phyloP scores from a whole-genome alignment of 2,329 filamentous ascomycete species.

The Aspergillus sp. region DNA sequence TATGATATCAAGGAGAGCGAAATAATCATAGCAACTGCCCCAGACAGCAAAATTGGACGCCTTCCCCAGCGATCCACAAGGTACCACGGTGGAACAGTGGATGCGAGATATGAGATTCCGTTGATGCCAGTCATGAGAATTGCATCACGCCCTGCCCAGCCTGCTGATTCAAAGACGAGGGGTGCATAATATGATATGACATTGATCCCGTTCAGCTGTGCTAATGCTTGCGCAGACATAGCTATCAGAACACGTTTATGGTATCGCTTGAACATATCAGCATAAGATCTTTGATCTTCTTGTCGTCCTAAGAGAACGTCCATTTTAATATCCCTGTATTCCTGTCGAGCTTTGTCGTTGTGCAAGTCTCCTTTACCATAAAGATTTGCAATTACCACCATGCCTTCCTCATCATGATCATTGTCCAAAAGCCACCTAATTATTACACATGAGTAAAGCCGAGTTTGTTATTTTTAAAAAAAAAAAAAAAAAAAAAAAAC shows the following conservation, averaged over 20 bases:
- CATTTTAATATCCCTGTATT: conserved; percentile 99
- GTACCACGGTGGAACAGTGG: conserved; percentile 95
- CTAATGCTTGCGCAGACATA: conserved; percentile 95
- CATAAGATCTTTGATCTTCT: conserved; percentile 87
- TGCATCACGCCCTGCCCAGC: conserved; percentile 87
- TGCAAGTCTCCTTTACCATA: conserved; percentile 96
- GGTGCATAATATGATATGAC: conserved; percentile 99
- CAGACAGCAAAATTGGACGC: conserved; percentile 81
- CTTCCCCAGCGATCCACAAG: conserved; percentile 89
- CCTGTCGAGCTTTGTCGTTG: conserved; percentile 83
- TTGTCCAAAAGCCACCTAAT: conserved; percentile 91
- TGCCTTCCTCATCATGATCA: conserved; percentile 96
- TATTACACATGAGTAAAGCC: too few species aligned
- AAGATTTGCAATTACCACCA: conserved; percentile 95
- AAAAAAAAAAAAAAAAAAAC: not conserved
- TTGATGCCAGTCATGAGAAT: conserved; percentile 98
- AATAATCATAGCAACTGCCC: conserved; percentile 82
- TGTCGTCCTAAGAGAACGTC: conserved; percentile 87
- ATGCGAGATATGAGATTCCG: conserved; percentile 81
- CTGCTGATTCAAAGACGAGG: conserved; percentile 91
- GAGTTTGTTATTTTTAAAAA: too few species aligned
- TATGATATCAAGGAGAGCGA: conserved; percentile 89
- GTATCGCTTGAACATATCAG: conserved; percentile 93
- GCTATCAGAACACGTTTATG: conserved; percentile 91
- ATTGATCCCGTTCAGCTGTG: conserved; percentile 97